Conservation (phyloP, 768 basidiomycete species). For the Auriscalpium orientale region DNA sequence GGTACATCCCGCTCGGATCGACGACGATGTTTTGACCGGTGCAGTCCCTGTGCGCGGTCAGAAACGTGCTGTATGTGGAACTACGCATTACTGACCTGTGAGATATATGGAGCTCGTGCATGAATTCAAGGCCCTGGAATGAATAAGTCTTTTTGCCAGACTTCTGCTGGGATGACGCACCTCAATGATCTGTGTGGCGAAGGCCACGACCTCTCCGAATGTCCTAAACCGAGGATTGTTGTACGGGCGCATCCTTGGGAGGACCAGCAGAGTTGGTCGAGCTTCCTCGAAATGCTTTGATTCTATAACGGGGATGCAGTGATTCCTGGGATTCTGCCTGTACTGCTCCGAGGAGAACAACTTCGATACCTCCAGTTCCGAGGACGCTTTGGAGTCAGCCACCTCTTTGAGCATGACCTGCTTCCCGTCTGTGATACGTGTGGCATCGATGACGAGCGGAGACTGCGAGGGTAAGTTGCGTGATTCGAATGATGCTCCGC, state of each 20-base stretch:
- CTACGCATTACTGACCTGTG: slow-evolving; percentile 8
- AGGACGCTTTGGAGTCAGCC: too few species aligned
- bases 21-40: slow-evolving; percentile 8
- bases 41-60: slow-evolving; percentile 1
- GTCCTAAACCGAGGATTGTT: slow-evolving; percentile 19
- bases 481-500: neutral
- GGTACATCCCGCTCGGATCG: slow-evolving; percentile 7
- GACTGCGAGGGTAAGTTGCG: neutral
- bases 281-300: too few species aligned
- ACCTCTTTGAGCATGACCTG: too few species aligned
- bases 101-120: slow-evolving; percentile 17
- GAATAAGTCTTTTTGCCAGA: neutral
- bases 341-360: too few species aligned
- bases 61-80: neutral
- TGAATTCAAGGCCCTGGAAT: slow-evolving; percentile 16
- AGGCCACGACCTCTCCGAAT: slow-evolving; percentile 20
- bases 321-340: too few species aligned
- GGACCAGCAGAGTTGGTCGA: slow-evolving; percentile 12
- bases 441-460: too few species aligned
- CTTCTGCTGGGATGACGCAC: neutral
- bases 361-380: too few species aligned
- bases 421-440: too few species aligned
- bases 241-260: slow-evolving; percentile 15
- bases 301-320: too few species aligned
- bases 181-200: slow-evolving; percentile 18